Evolutionary conservation across 1,139 yeast genomes (phyloP).

Genomic region (Protomyces lactucae-debilis): DNA sequence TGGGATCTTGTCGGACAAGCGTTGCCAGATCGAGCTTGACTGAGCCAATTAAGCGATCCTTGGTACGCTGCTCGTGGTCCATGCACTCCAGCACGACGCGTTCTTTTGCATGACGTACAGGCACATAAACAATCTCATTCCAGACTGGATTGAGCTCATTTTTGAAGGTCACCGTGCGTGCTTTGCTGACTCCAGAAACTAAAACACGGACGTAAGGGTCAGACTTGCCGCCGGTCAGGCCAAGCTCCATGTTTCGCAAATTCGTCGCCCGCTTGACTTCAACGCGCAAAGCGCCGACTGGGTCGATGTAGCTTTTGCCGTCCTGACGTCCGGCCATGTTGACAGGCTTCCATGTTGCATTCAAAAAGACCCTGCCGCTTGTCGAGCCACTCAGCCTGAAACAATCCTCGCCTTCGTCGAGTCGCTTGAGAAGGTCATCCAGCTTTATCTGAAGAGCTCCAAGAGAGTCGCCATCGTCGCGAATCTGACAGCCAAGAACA

Average conservation of each 20-base stretch:
- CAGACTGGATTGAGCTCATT: slow-evolving; percentile 74
- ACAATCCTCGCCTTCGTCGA: slow-evolving; percentile 74
- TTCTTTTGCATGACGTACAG: slow-evolving; percentile 77
- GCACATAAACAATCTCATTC: slow-evolving; percentile 76
- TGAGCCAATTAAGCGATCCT: slow-evolving; percentile 82
- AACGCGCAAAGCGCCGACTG: slow-evolving; percentile 84
- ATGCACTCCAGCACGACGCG: slow-evolving; percentile 77
- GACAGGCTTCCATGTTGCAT: slow-evolving; percentile 83
- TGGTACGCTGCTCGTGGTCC: slow-evolving; percentile 75
- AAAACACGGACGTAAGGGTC: slow-evolving; percentile 86
- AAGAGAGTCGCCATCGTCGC: slow-evolving; percentile 62
- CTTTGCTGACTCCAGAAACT: slow-evolving; percentile 69
- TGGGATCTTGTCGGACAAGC: slow-evolving; percentile 59
- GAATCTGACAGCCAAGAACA: slow-evolving; percentile 60
- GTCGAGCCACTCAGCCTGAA: slow-evolving; percentile 51
- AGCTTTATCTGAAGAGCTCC: slow-evolving; percentile 48
- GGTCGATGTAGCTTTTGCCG: slow-evolving; percentile 81
- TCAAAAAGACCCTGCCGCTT: slow-evolving; percentile 64
- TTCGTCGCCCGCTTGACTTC: slow-evolving; percentile 65
- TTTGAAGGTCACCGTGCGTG: slow-evolving; percentile 67
- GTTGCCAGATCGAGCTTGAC: slow-evolving; percentile 65
- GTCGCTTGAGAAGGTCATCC: slow-evolving; percentile 67
- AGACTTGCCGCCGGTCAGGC: slow-evolving; percentile 65
- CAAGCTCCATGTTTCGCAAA: slow-evolving; percentile 66
- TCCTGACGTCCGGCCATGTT: slow-evolving; percentile 53